Evolutionary conservation across 140 eudicot species (phyloP).

Genomic region (Anethum foeniculum): DNA sequence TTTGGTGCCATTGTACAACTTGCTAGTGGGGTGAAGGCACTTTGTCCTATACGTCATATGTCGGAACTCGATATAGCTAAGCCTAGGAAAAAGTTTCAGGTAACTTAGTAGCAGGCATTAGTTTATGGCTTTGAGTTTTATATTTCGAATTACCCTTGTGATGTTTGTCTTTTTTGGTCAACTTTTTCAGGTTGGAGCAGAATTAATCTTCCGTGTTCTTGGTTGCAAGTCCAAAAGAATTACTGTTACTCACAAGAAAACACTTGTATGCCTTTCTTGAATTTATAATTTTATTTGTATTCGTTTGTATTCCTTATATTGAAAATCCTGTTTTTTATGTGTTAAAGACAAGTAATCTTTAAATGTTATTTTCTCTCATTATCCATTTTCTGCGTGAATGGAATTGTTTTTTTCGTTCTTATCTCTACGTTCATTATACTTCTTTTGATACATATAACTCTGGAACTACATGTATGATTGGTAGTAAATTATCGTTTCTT

Average conservation of each 20-base stretch:
- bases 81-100: conserved; percentile 95
- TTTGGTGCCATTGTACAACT: conserved; percentile 88
- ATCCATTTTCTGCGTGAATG: not conserved
- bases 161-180: not conserved
- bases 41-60: conserved; percentile 96
- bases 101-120: conserved; percentile 17
- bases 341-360: not conserved
- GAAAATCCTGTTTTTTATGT: not conserved
- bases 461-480: not conserved
- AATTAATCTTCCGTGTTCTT: conserved; percentile 82
- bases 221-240: conserved; percentile 98
- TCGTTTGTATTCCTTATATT: not conserved
- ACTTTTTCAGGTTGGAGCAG: conserved; percentile 70
- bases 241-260: conserved; percentile 92
- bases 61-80: conserved; percentile 86
- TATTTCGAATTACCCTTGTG: not conserved
- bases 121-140: not conserved
- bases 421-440: not conserved
- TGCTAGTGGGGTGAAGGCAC: conserved; percentile 91
- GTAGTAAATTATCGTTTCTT: not conserved
- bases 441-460: not conserved
- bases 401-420: not conserved
- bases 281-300: not conserved
- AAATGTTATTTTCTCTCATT: not conserved
- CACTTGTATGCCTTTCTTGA: conserved; percentile 54